These are phyloP conservation scores for Hypoxylon fuscum DNA, from an alignment of 495 filamentous ascomycete species.

Conservation along the genomic window DNA sequence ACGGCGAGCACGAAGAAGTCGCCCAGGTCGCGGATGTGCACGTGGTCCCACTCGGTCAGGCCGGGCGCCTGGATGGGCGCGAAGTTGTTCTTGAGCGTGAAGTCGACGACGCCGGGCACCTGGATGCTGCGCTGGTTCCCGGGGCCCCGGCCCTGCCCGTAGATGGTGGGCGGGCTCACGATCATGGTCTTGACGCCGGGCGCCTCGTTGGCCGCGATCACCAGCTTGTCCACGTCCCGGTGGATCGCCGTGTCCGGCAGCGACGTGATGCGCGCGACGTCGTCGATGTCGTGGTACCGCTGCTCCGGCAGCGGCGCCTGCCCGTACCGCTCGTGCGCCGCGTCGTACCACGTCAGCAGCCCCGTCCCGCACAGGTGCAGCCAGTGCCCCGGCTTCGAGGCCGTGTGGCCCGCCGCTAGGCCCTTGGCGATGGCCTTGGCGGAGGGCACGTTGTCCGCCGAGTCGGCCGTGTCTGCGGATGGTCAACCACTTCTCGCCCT, in stretches of 20 bases:
- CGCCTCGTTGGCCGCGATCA: slow-evolving; percentile 49
- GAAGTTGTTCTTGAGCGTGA: slow-evolving; percentile 67
- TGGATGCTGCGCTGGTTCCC: slow-evolving; percentile 74
- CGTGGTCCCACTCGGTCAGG: slow-evolving; percentile 74
- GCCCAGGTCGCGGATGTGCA: slow-evolving; percentile 77
- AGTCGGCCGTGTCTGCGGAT: slow-evolving; percentile 55
- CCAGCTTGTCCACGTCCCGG: slow-evolving; percentile 58
- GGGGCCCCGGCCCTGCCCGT: slow-evolving; percentile 75
- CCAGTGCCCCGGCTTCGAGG: slow-evolving; percentile 58
- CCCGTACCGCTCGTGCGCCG: slow-evolving; percentile 49
- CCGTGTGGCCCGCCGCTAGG: slow-evolving; percentile 53
- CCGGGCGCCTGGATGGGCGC: slow-evolving; percentile 72
- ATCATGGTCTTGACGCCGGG: slow-evolving; percentile 71
- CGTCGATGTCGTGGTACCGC: slow-evolving; percentile 49
- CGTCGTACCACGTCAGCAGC: slow-evolving; percentile 58
- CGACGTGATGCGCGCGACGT: slow-evolving; percentile 45
- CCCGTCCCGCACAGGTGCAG: slow-evolving; percentile 59
- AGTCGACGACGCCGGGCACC: slow-evolving; percentile 64
- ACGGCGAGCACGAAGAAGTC: slow-evolving; percentile 70
- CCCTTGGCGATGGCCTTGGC: slow-evolving; percentile 57
- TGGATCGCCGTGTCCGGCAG: slow-evolving; percentile 54
- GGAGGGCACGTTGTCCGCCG: slow-evolving; percentile 54
- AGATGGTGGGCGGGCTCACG: slow-evolving; percentile 81
- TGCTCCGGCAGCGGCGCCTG: slow-evolving; percentile 51
- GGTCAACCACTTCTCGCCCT: neutral